Conservation (phyloP, 1,284 basidiomycete species). For the Puccinia hordei region DNA sequence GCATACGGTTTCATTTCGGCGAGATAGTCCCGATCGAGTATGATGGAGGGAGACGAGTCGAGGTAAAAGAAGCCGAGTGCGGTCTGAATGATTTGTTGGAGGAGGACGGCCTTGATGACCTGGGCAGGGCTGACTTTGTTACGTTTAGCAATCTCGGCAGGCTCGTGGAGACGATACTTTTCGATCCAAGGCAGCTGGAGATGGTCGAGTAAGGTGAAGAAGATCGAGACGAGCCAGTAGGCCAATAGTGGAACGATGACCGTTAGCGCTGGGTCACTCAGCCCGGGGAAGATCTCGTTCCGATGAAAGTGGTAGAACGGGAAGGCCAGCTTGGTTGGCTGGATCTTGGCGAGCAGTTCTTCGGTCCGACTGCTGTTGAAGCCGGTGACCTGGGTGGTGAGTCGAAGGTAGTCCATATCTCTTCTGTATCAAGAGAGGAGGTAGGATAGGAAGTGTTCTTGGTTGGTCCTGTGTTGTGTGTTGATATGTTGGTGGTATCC, state of each 20-base stretch:
- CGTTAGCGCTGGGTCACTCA: constrained; percentile 75
- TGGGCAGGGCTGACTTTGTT: constrained; percentile 74
- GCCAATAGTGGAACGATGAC: constrained; percentile 74
- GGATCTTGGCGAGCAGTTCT: background rate
- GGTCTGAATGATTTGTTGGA: constrained; percentile 86
- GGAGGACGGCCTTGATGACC: constrained; percentile 76
- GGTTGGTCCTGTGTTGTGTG: too few relatives aligned
- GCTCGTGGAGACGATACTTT: constrained; percentile 83
- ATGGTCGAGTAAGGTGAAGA: constrained; percentile 79
- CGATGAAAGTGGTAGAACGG: constrained; percentile 65
- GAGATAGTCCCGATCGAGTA: constrained; percentile 65
- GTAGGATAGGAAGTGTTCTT: too few relatives aligned
- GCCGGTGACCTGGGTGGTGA: background rate
- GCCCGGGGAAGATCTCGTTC: constrained; percentile 65
- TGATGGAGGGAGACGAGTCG: constrained; percentile 62
- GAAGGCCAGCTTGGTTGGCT: constrained; percentile 8
- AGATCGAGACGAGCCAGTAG: constrained; percentile 82
- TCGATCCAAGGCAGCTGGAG: constrained; percentile 74
- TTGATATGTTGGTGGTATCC: too few relatives aligned
- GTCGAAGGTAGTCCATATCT: background rate
- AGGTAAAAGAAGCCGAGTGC: constrained; percentile 72
- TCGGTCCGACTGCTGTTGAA: background rate
- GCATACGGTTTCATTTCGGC: constrained; percentile 55
- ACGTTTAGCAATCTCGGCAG: constrained; percentile 72
- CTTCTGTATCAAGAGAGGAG: too few relatives aligned